Conservation (phyloP, 495 filamentous ascomycete species). For the Baudoinia panamericana region DNA sequence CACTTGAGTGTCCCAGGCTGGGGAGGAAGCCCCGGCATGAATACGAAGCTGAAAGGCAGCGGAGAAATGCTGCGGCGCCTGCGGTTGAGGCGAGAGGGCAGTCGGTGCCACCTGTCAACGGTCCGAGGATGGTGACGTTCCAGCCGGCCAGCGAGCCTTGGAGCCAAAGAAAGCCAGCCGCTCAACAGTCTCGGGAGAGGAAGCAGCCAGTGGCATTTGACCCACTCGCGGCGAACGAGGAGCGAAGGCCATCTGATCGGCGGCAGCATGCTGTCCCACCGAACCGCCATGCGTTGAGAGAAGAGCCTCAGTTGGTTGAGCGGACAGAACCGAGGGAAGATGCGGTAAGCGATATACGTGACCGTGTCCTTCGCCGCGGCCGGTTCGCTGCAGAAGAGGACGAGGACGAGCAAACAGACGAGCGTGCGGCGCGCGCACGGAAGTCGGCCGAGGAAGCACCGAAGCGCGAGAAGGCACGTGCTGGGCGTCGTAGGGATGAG, state of each 20-base stretch:
- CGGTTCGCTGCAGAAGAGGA: background rate
- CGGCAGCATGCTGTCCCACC: no score
- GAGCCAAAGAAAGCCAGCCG: no score
- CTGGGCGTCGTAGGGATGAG: slow-evolving; percentile 4
- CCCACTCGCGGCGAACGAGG: no score
- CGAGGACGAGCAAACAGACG: background rate
- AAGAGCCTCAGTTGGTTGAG: background rate
- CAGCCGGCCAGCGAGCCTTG: no score
- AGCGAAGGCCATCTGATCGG: no score
- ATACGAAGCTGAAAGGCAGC: no score
- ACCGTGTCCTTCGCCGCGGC: background rate
- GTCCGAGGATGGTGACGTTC: no score
- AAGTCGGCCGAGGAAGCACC: slow-evolving; percentile 4
- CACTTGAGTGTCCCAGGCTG: slow-evolving; percentile 12
- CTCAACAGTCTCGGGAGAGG: no score
- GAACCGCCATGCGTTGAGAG: no score
- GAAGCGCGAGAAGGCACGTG: slow-evolving; percentile 2
- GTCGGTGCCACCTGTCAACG: background rate
- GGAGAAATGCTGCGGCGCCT: background rate
- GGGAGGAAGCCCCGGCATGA: no score
- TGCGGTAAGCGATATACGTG: background rate
- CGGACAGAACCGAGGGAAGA: no score
- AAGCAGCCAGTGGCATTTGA: no score
- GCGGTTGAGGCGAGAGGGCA: background rate
- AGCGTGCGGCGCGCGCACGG: slow-evolving; percentile 3